Evolutionary conservation across 2,329 filamentous ascomycete genomes (phyloP).

Genomic region (Aureobasidium sp.): DNA sequence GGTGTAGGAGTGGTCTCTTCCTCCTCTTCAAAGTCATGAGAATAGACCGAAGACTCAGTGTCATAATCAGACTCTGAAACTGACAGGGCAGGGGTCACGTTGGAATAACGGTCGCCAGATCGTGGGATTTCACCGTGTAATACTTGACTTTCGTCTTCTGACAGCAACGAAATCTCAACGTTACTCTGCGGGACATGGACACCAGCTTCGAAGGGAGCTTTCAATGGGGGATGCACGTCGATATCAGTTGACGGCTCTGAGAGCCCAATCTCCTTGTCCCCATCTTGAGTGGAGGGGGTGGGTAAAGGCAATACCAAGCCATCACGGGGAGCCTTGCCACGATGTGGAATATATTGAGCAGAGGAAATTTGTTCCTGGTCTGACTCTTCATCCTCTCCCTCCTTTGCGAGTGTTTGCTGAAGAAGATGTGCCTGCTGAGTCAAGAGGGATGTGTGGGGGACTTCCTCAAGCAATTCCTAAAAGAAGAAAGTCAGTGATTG

Average conservation of each 20-base stretch:
- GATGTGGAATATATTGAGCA: conserved; percentile 73
- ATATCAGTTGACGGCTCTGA: not conserved
- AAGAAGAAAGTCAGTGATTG: not conserved
- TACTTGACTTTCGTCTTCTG: conserved; percentile 53
- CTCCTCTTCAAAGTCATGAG: conserved; percentile 41
- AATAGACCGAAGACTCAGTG: conserved; percentile 36
- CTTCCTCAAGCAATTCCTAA: not conserved
- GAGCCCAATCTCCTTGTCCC: conserved; percentile 12
- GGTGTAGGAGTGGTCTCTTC: conserved; percentile 43
- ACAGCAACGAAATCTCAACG: conserved; percentile 57
- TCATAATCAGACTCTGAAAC: conserved; percentile 36
- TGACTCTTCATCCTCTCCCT: conserved; percentile 53
- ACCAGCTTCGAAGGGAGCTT: not conserved
- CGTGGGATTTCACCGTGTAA: conserved; percentile 52
- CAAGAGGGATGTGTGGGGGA: not conserved
- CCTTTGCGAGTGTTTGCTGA: conserved; percentile 18
- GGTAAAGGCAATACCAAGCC: not conserved
- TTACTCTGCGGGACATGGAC: conserved; percentile 33
- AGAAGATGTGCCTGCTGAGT: conserved; percentile 11
- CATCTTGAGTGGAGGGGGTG: conserved; percentile 6
- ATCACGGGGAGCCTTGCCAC: conserved; percentile 28
- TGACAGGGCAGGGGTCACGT: conserved; percentile 16
- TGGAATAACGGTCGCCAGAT: conserved; percentile 30
- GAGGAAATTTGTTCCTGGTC: conserved; percentile 84
- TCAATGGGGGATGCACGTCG: not conserved